Evolutionary conservation across 495 filamentous ascomycete species (phyloP).

Genomic region (Cercophora newfieldiana): DNA sequence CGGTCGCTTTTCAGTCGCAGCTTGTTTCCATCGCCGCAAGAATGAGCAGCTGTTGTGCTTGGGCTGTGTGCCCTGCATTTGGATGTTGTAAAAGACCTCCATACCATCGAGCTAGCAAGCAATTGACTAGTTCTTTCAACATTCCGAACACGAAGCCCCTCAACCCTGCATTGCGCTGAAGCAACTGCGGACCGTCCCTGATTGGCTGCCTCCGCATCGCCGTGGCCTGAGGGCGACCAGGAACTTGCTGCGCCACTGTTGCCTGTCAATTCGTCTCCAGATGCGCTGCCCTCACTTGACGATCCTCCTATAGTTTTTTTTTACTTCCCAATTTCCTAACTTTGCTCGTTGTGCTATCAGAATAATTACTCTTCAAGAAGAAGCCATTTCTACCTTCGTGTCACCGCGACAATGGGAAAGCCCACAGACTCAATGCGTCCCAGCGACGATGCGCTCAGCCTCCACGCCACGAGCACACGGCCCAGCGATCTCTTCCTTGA

Average conservation of each 20-base stretch:
- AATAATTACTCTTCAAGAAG: neutral
- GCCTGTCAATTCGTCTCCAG: neutral
- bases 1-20: neutral
- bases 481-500: conserved; percentile 28
- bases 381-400: neutral
- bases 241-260: conserved; percentile 15
- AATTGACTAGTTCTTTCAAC: too few species aligned
- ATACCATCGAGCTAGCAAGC: too few species aligned
- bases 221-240: neutral
- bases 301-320: neutral
- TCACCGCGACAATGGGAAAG: conserved; percentile 27
- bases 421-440: conserved; percentile 19
- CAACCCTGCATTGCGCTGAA: neutral
- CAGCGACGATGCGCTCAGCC: conserved; percentile 29
- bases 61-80: neutral
- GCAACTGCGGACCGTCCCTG: neutral
- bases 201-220: neutral
- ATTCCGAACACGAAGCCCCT: neutral
- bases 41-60: neutral
- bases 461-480: conserved; percentile 26
- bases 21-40: neutral
- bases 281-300: neutral
- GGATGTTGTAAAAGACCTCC: too few species aligned
- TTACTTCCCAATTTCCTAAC: neutral
- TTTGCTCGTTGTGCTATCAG: too few species aligned